These are phyloP conservation scores for Mrakia frigida DNA, from an alignment of 768 basidiomycete genomes.

Conservation along the genomic window DNA sequence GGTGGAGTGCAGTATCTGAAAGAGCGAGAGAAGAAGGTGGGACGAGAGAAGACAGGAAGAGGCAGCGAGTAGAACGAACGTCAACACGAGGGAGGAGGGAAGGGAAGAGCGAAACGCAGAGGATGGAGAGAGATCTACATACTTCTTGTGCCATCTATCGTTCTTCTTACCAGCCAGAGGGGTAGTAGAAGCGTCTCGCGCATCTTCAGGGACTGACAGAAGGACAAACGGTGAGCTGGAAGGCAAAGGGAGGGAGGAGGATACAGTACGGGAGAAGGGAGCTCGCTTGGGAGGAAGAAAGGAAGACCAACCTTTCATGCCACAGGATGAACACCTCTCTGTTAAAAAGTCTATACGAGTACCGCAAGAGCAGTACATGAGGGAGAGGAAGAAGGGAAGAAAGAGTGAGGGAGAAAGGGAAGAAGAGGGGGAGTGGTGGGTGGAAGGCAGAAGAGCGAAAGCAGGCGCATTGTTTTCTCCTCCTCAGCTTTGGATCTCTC, in stretches of 20 bases:
- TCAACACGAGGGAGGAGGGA: neutral
- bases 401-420: neutral
- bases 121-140: neutral
- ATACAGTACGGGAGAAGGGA: neutral
- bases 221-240: too few species aligned
- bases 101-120: neutral
- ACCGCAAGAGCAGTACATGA: conserved; percentile 12
- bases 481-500: too few species aligned
- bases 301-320: conserved; percentile 1
- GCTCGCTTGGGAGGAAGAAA: neutral
- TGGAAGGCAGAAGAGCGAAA: neutral
- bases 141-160: conserved; percentile 2
- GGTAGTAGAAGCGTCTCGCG: neutral
- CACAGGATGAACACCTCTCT: neutral
- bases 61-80: neutral
- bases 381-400: neutral
- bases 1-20: conserved; percentile 21
- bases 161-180: neutral
- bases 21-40: too few species aligned
- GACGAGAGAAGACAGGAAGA: neutral
- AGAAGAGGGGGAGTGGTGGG: neutral
- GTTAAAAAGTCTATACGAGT: neutral
- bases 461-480: neutral
- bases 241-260: neutral
- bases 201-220: neutral